Evolutionary conservation across 2,329 filamentous ascomycete genomes (phyloP), one percentile per base, ranked within the genome.

Genomic region (Nigrograna mackinnonii): DNA sequence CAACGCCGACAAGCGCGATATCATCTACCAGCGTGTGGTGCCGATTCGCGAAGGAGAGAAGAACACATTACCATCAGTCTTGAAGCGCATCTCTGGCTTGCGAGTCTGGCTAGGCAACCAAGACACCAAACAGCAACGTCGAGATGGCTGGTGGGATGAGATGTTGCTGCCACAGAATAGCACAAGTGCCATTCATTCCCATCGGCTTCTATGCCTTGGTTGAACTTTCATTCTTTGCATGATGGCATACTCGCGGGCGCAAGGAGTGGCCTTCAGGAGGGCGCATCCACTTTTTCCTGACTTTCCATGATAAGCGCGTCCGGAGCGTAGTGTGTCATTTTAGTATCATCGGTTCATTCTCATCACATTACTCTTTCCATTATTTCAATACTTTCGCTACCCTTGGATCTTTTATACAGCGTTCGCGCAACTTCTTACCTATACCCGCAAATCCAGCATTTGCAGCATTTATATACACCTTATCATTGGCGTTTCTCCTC

Each of bases 81-180:
- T 66, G 26, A 55, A 54, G 44, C 60, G 62, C 22, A 44, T 66
- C 5, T 62, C 57, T 12, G 57, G 59, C 14, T 35, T 64, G 43
- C 49, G 61, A 1, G 52, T 58, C 18, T 66, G 62, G 58, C 54
- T 66, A 16, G 61, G 57, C 1, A 56, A 54, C 5, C 61, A 63
- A 34, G 60, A 64, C n/a, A n/a, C 49, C 1, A 39, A 33, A 2
- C 49, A 47, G 17, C 52, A 50, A 18, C 46, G 47, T 20, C 48
- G 52, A 18, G 51, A 62, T 6, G 54, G 60, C 14, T 66, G 62
- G 62, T 64, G 62, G 62, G 61, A 64, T 18, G 61, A 64, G 41
- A 66, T 66, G 62, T 42, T 66, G 4, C 47, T 50, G 31, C 60
- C 58, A 2, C 50, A 50, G 4, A 62, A 54, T 30, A 62, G 60